A percentile compares a stretch with the other conserved stretches of the same genome.
Conservation (phyloP, 495 filamentous ascomycete species). For the Neurospora sp. region DNA sequence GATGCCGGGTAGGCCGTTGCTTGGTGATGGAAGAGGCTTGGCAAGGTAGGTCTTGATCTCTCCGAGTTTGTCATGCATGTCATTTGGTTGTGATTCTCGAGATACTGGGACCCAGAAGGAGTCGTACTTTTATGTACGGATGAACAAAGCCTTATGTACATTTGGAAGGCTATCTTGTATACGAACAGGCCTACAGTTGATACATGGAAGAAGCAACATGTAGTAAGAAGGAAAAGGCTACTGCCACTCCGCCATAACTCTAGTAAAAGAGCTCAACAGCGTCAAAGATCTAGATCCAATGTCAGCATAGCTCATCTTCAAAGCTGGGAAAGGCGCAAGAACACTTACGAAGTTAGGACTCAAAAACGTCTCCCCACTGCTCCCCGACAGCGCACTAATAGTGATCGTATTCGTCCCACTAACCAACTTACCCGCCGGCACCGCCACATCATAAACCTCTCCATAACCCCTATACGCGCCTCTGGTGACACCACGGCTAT, state of each 20-base stretch:
- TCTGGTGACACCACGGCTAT: constrained; percentile 52
- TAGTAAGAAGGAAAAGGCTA: not conserved
- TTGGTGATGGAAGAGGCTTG: not conserved
- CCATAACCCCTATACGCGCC: constrained; percentile 53
- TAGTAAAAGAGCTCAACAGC: constrained; percentile 40
- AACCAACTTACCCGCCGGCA: constrained; percentile 46
- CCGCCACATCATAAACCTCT: constrained; percentile 48
- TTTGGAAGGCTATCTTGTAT: not conserved
- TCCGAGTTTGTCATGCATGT: not conserved
- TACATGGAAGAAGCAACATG: not conserved
- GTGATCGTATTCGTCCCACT: constrained; percentile 52
- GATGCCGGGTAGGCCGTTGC: not conserved
- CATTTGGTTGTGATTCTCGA: not conserved
- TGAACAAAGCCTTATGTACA: not conserved
- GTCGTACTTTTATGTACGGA: not conserved
- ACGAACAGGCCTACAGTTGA: not conserved
- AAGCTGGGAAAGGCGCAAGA: too few relatives aligned
- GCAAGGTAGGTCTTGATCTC: not conserved
- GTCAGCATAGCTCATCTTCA: too few relatives aligned
- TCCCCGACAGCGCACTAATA: constrained; percentile 49
- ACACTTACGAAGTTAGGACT: constrained; percentile 51
- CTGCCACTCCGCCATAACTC: not conserved
- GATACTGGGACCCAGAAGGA: not conserved
- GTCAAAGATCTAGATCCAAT: constrained; percentile 43
- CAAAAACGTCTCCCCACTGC: constrained; percentile 41